Evolutionary conservation across 305 asterid genomes (phyloP), one percentile per base, ranked within the genome.

Genomic region (Fraxinus ornus): DNA sequence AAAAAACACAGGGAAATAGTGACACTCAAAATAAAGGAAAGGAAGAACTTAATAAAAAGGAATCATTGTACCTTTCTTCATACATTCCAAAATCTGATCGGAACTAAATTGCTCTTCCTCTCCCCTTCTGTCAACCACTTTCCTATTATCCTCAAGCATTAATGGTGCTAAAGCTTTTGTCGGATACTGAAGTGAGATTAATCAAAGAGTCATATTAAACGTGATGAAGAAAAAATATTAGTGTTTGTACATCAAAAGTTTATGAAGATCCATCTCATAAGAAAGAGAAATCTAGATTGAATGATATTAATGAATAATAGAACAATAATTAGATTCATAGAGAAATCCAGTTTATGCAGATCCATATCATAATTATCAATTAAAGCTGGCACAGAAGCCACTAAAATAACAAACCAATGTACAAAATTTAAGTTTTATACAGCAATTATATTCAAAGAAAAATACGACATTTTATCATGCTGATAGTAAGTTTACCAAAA

Each of bases 161-260:
- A 92, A 75, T 4, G 99, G 98, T 55, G 92, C 98, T 88, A 95
- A 86, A 62, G 99, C 99, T 87, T 95, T 95, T 35, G 99, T 95
- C 80, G 99, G 99, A 88, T 93, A 94, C 98, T 95, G 89, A 35
- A 84, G 75, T 9, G 68, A 81, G 70, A 81, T 28, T 19, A 36
- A 79, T 36, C 60, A 66, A 8, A 57, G 24, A 41, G 49, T 36
- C 68, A 49, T 19, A 41, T 71, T 19, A 39, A 78, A 68, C 2
- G 9, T 10, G 24, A 68, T 28, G 35, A 6, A 35, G 10, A 24
- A 66, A 66, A 9, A 9, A 66, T 24, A 24, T 0, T 28, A 26
- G 21, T 19, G 13, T 68, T 68, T 2, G 9, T 24, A 13, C 8
- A 0, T 28, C 37, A 10, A 66, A 66, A 66, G 74, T 66, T 26